Evolutionary conservation across 2,329 filamentous ascomycete genomes (phyloP), one percentile per base, ranked within the genome.

Genomic region (Geoglossum cookeanum): DNA sequence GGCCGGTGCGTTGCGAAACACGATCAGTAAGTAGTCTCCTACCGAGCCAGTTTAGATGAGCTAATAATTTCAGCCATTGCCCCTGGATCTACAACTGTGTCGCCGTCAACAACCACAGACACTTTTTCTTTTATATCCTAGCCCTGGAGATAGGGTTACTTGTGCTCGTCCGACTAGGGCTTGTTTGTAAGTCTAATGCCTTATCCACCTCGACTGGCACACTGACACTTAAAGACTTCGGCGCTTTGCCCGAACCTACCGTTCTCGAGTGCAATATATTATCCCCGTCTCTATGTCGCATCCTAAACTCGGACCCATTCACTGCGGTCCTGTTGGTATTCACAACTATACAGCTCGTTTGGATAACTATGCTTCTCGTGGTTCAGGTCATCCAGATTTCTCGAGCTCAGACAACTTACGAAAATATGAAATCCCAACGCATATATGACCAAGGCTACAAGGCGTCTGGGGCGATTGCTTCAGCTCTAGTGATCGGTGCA

Each of bases 11-110:
- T 98, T 57, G 89, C 91, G 57, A 94, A 94, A 70, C 88, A 95
- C 71, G 92, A 98, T 67, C 92, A 98, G 88, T 94, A 72, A 77
- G 87, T 77, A 22, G 33, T 44, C 11, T 29, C 30, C 39, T 1
- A 13, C 17, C 30, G 3, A n/a, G 30, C 7, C 15, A 1, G 11
- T 13, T 27, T 33, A 30, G 44, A 15, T n/a, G 47, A 52, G 47
- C 39, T 57, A 4, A 13, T 9, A 17, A 33, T 1, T 54, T 3
- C 58, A 94, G 88, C 66, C 92, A 98, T 67, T 98, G 92, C 66
- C 92, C 92, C 0, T 98, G 92, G 92, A 87, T 97, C 29, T 86
- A 94, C 71, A 97, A 96, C 70, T 98, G 92, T 65, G 80, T 98
- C 47, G 92, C 87, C 48, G 80, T 92, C 61, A 97, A 97, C 72